Evolutionary conservation across 768 basidiomycete genomes (phyloP), one percentile per base, ranked within the genome.

Genomic region (Termitomyces sp.): DNA sequence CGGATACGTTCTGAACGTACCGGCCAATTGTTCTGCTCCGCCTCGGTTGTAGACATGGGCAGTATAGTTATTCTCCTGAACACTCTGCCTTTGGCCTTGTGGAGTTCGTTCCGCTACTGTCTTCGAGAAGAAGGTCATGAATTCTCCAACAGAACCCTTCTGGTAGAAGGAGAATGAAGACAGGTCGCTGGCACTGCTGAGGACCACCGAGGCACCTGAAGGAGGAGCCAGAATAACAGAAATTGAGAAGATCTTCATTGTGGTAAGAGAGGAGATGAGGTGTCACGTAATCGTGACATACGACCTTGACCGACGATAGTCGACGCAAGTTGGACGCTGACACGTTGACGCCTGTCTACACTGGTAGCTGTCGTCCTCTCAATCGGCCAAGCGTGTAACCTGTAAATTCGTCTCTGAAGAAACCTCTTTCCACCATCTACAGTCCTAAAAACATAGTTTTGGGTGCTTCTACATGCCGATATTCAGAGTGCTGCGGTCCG

Each of bases 81-180:
- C 88, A 57, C 91, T 95, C 79, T 96, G 94, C 52, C 97, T 84
- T 74, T 95, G 92, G 18, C 94, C 94, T 62, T 87, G 86, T 7
- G 82, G 79, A 16, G 96, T 98, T 49, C 95, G 82, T 68, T 96
- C 93, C 42, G 87, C 88, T 36, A 98, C 94, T 2, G 95, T 98
- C 82, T 88, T 94, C 50, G 90, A 86, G 74, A 97, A 90, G 83
- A 98, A 98, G 28, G 85, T 82, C 86, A 98, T 84, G 76, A 98
- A 98, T 77, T 98, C 96, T 55, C 80, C 85, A 55, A 96, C 87
- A 18, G 90, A 87, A 51, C 92, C 89, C 63, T 84, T 81, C 77
- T 97, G 94, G 75, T 96, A 97, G 81, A 98, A 98, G 35, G 90
- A 90, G 79, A 96, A 98, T 12, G 89, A 89, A 32, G 90, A 91